Evolutionary conservation across 2,329 filamentous ascomycete species (phyloP), one percentile per base, ranked within the genome.

Genomic region (Trichoderma hamatum): DNA sequence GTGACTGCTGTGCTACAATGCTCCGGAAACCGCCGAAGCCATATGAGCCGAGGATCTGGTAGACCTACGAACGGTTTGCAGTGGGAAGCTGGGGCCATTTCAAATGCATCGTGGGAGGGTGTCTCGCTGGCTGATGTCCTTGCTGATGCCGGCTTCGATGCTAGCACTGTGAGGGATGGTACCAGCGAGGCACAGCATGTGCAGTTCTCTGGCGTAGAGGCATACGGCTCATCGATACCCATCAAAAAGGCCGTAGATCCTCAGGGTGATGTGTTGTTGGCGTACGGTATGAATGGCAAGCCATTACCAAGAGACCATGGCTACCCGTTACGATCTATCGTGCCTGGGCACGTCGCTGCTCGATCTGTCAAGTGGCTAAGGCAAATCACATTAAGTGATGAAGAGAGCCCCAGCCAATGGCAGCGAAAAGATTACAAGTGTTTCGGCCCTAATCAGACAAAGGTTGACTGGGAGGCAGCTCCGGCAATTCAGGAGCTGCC

Each of bases 361-460:
- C 83, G 89, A 1, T 89, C 86, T 6, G 89, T 91, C 72, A 92
- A 92, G 74, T 92, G 89, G 90, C 80, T 92, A 2, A 87, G 84
- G 70, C 85, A 85, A 55, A 88, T 92, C 66, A 84, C 86, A 0
- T 81, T 92, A 1, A 86, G 88, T 49, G 87, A 89, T 68, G 89
- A 92, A 71, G 90, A 92, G 76, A 89, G 88, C 72, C 78, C 83
- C 3, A 89, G 85, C 54, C 85, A 90, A 74, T 90, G 89, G 88
- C 88, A 91, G 75, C 83, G 86, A 26, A 83, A 85, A 21, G 89
- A 92, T 75, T 91, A 92, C 78, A 91, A 91, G 76, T 87, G 85
- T 73, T 90, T 91, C 70, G 88, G 89, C 0, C 89, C 89, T 3
- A 90, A 90, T 74, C 83, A 89, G 75, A 80, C 80, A 36, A 82